These are phyloP conservation scores for Rhododendron kiyosumense DNA, from an alignment of 148 eudicot genomes.

Conservation along the genomic window DNA sequence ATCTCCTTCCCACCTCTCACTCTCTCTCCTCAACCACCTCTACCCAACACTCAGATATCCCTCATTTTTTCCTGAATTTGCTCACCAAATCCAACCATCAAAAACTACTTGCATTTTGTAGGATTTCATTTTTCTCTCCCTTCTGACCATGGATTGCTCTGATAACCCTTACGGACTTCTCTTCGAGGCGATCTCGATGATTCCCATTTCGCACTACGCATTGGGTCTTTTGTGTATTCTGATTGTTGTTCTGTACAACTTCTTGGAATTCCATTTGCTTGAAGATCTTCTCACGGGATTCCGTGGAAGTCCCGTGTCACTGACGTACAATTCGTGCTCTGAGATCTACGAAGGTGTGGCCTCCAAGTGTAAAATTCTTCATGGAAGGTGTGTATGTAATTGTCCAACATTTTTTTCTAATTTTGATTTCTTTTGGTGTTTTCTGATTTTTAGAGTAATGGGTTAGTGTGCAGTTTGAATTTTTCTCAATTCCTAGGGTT, in stretches of 20 bases:
- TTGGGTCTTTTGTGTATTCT: slow-evolving; percentile 23
- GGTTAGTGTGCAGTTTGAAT: background rate
- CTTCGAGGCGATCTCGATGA: slow-evolving; percentile 25
- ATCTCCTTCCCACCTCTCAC: background rate
- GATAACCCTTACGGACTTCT: slow-evolving; percentile 41
- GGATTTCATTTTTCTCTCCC: background rate
- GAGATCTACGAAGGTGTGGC: slow-evolving; percentile 57
- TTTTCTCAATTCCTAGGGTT: background rate
- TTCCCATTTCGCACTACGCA: slow-evolving; percentile 55
- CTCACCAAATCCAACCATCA: background rate
- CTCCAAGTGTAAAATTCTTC: slow-evolving; percentile 74
- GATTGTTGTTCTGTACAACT: slow-evolving; percentile 46
- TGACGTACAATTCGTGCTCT: slow-evolving; percentile 56
- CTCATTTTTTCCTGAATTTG: background rate
- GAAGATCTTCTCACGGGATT: slow-evolving; percentile 62
- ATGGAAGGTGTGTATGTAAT: slow-evolving; percentile 49
- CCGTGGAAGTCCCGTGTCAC: slow-evolving; percentile 44
- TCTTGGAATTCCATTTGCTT: slow-evolving; percentile 69
- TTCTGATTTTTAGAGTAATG: background rate
- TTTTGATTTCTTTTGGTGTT: background rate
- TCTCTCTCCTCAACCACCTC: background rate
- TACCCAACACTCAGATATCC: background rate
- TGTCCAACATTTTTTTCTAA: background rate
- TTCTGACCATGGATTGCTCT: slow-evolving; percentile 20
- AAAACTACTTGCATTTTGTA: background rate